Conservation (phyloP, 2,329 filamentous ascomycete species). For the Colletotrichum tropicale region DNA sequence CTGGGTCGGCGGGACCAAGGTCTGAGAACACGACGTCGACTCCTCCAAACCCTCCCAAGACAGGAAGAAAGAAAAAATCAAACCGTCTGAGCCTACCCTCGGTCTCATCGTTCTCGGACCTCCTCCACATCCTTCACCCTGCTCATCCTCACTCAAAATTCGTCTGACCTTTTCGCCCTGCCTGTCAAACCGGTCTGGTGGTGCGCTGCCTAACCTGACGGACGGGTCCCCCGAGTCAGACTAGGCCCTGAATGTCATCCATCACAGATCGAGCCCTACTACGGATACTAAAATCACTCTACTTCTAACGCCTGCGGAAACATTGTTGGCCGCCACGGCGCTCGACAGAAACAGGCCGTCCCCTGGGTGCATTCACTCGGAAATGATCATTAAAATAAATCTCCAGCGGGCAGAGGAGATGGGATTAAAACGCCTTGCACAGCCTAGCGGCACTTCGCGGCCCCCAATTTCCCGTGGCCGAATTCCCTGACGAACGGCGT, state of each 20-base stretch:
- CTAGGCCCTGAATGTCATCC: not conserved
- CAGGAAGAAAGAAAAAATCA: not conserved
- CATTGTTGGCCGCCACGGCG: not conserved
- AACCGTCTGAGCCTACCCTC: not conserved
- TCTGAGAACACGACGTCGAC: not conserved
- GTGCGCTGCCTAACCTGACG: slow-evolving; percentile 13
- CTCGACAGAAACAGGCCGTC: not conserved
- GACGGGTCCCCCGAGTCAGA: slow-evolving; percentile 16
- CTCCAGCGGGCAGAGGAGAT: not conserved
- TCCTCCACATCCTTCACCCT: not conserved
- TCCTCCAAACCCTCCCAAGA: not conserved
- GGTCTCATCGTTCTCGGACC: slow-evolving; percentile 5
- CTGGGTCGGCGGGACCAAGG: not conserved
- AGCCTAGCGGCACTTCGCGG: not conserved
- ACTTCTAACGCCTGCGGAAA: slow-evolving; percentile 9
- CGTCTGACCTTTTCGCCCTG: slow-evolving; percentile 11
- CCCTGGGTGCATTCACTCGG: not conserved
- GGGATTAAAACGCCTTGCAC: slow-evolving; percentile 6
- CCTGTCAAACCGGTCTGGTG: slow-evolving; percentile 15
- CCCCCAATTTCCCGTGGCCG: slow-evolving; percentile 13
- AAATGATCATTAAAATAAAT: not conserved
- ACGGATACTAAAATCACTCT: not conserved
- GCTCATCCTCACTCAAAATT: slow-evolving; percentile 1
- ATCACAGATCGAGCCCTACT: not conserved
- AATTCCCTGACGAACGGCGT: not conserved